Percentiles rank a stretch among this genome's conserved stretches.
These are phyloP conservation scores for Pachyrhizus erosus DNA, from an alignment of 306 rosid species.

Conservation along the genomic window DNA sequence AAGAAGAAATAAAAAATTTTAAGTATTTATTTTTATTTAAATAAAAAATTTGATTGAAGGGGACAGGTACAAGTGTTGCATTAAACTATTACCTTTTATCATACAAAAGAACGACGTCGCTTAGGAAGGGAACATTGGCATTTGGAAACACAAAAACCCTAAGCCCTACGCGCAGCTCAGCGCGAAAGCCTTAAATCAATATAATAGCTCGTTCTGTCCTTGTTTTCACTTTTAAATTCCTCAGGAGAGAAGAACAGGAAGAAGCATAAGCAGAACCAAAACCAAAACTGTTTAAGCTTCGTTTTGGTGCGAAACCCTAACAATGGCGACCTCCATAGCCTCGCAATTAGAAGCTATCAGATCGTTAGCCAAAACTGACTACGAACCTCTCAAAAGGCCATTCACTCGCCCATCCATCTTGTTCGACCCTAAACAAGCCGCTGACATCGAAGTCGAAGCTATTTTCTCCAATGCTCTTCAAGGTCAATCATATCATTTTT, in stretches of 20 bases:
- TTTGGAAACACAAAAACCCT: conserved; percentile 38
- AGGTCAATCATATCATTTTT: conserved; percentile 48
- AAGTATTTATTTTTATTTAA: neutral
- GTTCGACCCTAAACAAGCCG: conserved; percentile 82
- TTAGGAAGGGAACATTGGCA: neutral
- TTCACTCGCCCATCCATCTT: conserved; percentile 84
- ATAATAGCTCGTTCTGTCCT: neutral
- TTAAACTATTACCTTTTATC: no score
- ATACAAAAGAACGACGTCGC: neutral
- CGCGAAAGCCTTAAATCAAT: neutral
- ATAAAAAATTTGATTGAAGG: no score
- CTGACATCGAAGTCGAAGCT: conserved; percentile 71
- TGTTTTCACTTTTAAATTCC: neutral
- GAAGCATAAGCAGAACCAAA: neutral
- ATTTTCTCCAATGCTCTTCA: conserved; percentile 59
- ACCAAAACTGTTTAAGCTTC: neutral
- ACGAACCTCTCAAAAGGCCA: conserved; percentile 70
- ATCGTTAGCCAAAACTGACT: conserved; percentile 54
- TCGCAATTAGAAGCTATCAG: conserved; percentile 70
- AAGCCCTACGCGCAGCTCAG: conserved; percentile 18
- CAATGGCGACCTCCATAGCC: conserved; percentile 75
- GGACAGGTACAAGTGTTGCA: no score
- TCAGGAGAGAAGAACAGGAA: neutral
- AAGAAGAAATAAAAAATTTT: neutral
- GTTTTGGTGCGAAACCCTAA: conserved; percentile 25